phyloP scores from a whole-genome alignment of 768 basidiomycete species.

The Ephemerocybe angulata region DNA sequence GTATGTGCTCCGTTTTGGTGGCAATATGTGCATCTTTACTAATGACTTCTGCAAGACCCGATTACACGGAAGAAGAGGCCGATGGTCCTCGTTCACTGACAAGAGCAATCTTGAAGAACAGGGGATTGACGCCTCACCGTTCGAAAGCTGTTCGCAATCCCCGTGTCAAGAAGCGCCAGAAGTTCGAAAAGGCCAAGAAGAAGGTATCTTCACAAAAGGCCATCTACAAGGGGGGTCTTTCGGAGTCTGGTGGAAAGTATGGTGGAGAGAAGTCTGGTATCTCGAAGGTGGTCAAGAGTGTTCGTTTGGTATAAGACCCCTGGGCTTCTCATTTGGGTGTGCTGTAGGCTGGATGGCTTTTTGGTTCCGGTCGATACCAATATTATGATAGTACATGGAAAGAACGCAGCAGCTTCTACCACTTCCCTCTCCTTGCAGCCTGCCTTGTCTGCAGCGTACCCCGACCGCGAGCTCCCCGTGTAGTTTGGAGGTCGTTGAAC shows the following conservation, averaged over 20 bases:
- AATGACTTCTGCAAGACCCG: neutral
- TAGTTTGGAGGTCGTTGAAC: conserved; percentile 72
- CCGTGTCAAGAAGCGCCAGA: conserved; percentile 92
- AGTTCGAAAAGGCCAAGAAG: conserved; percentile 93
- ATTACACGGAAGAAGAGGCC: conserved; percentile 23
- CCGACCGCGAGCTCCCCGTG: conserved; percentile 64
- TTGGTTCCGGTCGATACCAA: too few species aligned
- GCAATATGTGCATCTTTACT: conserved; percentile 14
- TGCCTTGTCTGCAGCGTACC: conserved; percentile 67
- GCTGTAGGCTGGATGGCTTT: too few species aligned
- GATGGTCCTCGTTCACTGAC: conserved; percentile 86
- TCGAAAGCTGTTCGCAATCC: conserved; percentile 92
- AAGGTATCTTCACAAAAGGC: conserved; percentile 86
- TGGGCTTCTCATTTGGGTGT: too few species aligned
- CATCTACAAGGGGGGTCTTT: conserved; percentile 86
- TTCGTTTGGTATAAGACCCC: conserved; percentile 65
- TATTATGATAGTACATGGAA: neutral
- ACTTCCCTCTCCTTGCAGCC: conserved; percentile 61
- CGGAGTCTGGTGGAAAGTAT: conserved; percentile 68
- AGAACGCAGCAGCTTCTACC: conserved; percentile 41
- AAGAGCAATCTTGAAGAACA: conserved; percentile 89
- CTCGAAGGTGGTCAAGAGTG: conserved; percentile 83
- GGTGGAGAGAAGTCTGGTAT: conserved; percentile 93
- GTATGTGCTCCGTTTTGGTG: conserved; percentile 35
- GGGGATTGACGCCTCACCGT: conserved; percentile 87